Evolutionary conservation across 257 asterid genomes (phyloP).

Genomic region (Cruciata laevipes): DNA sequence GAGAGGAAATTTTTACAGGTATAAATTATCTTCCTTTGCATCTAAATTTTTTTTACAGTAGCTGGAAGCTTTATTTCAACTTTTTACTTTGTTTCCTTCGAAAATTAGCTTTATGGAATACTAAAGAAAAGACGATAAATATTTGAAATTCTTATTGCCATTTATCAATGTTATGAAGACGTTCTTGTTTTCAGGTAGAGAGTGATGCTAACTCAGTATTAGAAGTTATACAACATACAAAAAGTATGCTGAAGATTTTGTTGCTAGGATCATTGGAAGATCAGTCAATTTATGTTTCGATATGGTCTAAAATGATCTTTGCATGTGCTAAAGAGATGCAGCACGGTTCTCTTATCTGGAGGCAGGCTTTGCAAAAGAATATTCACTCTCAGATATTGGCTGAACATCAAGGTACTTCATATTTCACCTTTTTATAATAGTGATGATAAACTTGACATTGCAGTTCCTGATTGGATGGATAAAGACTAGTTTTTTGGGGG

Average conservation of each 20-base stretch:
- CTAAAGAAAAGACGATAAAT: too few species aligned
- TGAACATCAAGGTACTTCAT: slow-evolving; percentile 53
- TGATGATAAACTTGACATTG: neutral
- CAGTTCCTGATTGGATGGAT: neutral
- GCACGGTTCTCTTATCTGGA: slow-evolving; percentile 64
- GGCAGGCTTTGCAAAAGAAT: slow-evolving; percentile 45
- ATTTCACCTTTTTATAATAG: slow-evolving; percentile 4
- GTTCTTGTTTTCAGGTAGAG: slow-evolving; percentile 47
- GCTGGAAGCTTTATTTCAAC: neutral
- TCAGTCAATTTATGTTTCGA: slow-evolving; percentile 40
- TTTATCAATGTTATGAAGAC: neutral
- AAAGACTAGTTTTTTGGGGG: neutral
- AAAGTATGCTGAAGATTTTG: slow-evolving; percentile 57
- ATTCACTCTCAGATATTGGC: slow-evolving; percentile 38
- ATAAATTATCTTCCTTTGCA: slow-evolving; percentile 21
- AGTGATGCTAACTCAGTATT: slow-evolving; percentile 48
- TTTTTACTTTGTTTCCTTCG: neutral
- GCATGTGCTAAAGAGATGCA: slow-evolving; percentile 60
- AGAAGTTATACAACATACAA: slow-evolving; percentile 57
- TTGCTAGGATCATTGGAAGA: slow-evolving; percentile 48
- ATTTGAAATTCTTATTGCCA: neutral
- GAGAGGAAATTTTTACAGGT: slow-evolving; percentile 45
- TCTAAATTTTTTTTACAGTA: neutral
- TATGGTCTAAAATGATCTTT: slow-evolving; percentile 58
- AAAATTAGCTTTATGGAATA: neutral